These are phyloP conservation scores for Arthroderma sp. DNA, from an alignment of 2,329 filamentous ascomycete genomes.

Conservation along the genomic window DNA sequence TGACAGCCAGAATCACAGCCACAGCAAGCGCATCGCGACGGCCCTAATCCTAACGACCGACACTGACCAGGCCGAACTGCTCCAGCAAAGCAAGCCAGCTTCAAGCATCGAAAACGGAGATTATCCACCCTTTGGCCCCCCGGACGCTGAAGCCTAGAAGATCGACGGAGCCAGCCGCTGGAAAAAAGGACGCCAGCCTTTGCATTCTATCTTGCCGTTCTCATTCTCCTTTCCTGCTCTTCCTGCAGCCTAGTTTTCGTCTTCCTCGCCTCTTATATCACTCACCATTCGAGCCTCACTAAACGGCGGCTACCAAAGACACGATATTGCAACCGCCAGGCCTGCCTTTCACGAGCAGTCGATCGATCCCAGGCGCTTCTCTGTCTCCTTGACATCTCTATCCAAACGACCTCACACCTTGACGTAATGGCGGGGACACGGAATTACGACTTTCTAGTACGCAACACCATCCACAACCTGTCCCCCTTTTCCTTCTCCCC, in stretches of 20 bases:
- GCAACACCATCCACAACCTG: slow-evolving; percentile 25
- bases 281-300: not conserved
- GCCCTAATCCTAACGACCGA: too few relatives aligned
- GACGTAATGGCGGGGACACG: slow-evolving; percentile 76
- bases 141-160: not conserved
- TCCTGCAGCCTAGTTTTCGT: not conserved
- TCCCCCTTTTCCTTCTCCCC: not conserved
- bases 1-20: too few relatives aligned
- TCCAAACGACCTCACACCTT: not conserved
- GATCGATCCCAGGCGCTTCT: not conserved
- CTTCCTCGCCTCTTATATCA: not conserved
- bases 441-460: slow-evolving; percentile 98
- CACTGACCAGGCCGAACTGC: too few relatives aligned
- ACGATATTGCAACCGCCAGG: not conserved
- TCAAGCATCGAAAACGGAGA: not conserved
- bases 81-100: not conserved
- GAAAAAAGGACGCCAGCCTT: not conserved
- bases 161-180: not conserved
- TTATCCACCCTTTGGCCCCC: not conserved
- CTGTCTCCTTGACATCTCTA: not conserved
- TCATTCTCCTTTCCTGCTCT: not conserved
- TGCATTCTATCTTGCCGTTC: not conserved
- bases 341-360: not conserved
- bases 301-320: not conserved
- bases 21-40: too few relatives aligned